These are phyloP conservation scores for Nothophaeocryptopus gaeumannii DNA, from an alignment of 2,329 filamentous ascomycete species.

Conservation along the genomic window DNA sequence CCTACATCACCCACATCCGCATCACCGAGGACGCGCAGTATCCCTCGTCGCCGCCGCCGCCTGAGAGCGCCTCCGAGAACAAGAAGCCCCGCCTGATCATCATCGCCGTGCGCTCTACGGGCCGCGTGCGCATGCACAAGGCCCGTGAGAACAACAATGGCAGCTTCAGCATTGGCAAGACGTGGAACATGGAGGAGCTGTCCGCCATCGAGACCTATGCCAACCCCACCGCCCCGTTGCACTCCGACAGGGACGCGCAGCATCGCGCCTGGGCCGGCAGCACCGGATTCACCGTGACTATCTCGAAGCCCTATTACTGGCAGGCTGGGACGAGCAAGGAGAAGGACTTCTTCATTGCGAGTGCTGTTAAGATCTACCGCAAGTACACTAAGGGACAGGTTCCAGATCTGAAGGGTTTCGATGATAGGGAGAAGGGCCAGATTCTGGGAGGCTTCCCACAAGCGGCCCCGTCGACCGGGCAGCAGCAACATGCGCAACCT, in stretches of 20 bases:
- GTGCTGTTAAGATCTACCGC: constrained; percentile 89
- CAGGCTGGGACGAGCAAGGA: constrained; percentile 89
- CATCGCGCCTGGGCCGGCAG: constrained; percentile 74
- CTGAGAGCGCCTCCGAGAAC: constrained; percentile 66
- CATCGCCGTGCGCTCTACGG: constrained; percentile 87
- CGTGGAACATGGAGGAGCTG: constrained; percentile 93
- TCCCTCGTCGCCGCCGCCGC: constrained; percentile 80
- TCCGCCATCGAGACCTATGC: constrained; percentile 78
- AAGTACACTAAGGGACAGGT: constrained; percentile 89
- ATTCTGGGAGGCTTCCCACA: constrained; percentile 55
- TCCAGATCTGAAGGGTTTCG: constrained; percentile 79
- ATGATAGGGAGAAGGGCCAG: constrained; percentile 71
- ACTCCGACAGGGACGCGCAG: constrained; percentile 59
- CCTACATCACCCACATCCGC: constrained; percentile 95
- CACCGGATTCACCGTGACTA: constrained; percentile 79
- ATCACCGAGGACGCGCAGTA: constrained; percentile 83
- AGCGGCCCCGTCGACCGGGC: constrained; percentile 13
- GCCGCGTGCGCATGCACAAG: constrained; percentile 92
- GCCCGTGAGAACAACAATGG: constrained; percentile 92
- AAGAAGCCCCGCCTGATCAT: constrained; percentile 92
- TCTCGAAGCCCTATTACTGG: constrained; percentile 97
- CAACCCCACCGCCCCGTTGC: constrained; percentile 41
- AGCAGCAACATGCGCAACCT: not conserved
- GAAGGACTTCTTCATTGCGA: constrained; percentile 98
- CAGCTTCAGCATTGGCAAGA: constrained; percentile 95